phyloP scores from a whole-genome alignment of 768 basidiomycete genomes.

The Psilocybe sp. region DNA sequence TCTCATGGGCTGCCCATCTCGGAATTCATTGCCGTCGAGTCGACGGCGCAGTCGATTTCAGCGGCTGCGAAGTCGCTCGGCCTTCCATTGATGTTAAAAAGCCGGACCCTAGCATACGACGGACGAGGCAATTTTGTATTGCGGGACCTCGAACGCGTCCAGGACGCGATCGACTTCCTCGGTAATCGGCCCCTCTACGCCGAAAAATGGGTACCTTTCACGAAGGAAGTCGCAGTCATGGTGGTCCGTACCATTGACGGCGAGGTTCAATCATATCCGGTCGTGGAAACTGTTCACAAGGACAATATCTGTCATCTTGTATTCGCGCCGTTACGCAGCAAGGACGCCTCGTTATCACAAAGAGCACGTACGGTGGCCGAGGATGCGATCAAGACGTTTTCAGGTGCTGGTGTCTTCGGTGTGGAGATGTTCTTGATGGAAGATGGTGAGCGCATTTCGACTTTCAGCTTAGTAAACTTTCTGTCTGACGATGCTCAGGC shows the following conservation, averaged over 20 bases:
- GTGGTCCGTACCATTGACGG: conserved; percentile 81
- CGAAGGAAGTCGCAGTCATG: conserved; percentile 93
- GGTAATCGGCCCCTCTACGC: conserved; percentile 80
- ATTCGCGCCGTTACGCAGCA: conserved; percentile 77
- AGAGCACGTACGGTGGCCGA: conserved; percentile 77
- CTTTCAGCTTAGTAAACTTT: background rate
- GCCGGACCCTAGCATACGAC: conserved; percentile 92
- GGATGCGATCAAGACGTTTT: conserved; percentile 69
- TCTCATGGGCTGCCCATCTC: conserved; percentile 56
- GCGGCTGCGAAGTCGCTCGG: conserved; percentile 61
- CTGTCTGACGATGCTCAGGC: conserved; percentile 39
- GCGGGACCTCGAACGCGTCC: conserved; percentile 46
- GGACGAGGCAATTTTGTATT: conserved; percentile 91
- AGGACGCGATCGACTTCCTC: conserved; percentile 51
- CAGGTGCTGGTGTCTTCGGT: conserved; percentile 93
- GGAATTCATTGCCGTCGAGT: conserved; percentile 58
- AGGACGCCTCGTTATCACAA: conserved; percentile 48
- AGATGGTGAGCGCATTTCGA: conserved; percentile 56
- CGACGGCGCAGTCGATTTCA: conserved; percentile 47
- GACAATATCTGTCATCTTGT: conserved; percentile 93
- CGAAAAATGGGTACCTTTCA: conserved; percentile 90
- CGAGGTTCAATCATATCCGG: conserved; percentile 80
- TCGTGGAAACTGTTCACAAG: conserved; percentile 93
- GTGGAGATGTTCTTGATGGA: conserved; percentile 97
- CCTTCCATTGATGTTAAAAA: conserved; percentile 93